Evolutionary conservation across 2,329 filamentous ascomycete species (phyloP), one percentile per base, ranked within the genome.

Genomic region (Domatiomyces catenatus): DNA sequence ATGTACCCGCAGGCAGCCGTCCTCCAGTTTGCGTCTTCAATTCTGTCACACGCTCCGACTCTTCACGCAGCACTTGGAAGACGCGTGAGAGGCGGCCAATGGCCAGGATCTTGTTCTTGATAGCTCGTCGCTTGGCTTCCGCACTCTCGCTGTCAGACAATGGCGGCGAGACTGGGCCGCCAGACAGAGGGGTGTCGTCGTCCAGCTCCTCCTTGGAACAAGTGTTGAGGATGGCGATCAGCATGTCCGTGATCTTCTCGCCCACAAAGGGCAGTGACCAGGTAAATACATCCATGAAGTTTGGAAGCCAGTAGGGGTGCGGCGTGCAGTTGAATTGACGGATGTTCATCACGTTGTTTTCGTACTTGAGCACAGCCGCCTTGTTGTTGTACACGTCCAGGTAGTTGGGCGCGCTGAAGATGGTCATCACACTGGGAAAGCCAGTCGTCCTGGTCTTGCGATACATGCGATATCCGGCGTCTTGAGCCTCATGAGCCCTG

Each of bases 331-430:
- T 98, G 74, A 98, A 98, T 69, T 98, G 92, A 53, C 92, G 81
- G 65, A 98, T 98, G 74, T 98, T 98, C 92, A 98, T 98, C 54
- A 98, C 92, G 64, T 98, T 98, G 71, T 98, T 98, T 72, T 98
- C 92, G 67, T 98, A 98, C 72, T 98, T 98, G 62, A 98, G 75
- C 42, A 98, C 92, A 0, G 92, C 92, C 1, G 92, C 92, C 75
- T 98, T 98, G 77, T 98, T 98, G 80, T 98, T 98, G 72, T 98
- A 98, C 39, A 98, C 89, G 63, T 98, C 92, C 56, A 98, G 80
- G 66, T 98, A 98, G 70, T 98, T 98, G 39, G 92, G 92, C 1
- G 92, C 92, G 44, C 90, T 96, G 76, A 98, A 98, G 63, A 98
- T 98, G 60, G 92, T 98, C 92, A 98, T 98, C 56, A 98, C 92